phyloP scores from a whole-genome alignment of 2,329 filamentous ascomycete genomes.

The Fusarium tjaetaba region DNA sequence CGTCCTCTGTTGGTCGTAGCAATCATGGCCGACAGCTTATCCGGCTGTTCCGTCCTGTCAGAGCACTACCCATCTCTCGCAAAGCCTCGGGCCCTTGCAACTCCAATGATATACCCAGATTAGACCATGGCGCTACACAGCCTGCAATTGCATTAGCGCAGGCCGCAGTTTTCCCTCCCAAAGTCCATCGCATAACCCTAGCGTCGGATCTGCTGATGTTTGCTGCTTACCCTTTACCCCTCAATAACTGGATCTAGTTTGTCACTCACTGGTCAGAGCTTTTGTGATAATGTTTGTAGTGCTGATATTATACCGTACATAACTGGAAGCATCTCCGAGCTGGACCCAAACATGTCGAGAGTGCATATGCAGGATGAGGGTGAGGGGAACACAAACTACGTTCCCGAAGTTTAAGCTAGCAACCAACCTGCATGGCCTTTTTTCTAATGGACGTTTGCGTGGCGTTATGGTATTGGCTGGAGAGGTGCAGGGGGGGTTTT shows the following conservation, averaged over 20 bases:
- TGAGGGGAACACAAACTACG: too few species aligned
- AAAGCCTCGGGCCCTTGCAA: background rate
- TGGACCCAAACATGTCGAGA: background rate
- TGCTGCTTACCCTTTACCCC: background rate
- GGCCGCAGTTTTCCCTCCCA: background rate
- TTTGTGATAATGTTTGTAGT: background rate
- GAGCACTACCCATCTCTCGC: background rate
- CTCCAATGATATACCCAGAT: background rate
- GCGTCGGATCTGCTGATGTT: background rate
- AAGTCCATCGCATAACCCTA: background rate
- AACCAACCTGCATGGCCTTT: background rate
- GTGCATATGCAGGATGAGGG: background rate
- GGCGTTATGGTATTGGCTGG: background rate
- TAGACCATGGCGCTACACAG: background rate
- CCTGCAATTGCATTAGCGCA: background rate
- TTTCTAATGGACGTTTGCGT: background rate
- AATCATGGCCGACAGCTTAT: background rate
- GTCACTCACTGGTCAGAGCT: background rate
- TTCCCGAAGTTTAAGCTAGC: background rate
- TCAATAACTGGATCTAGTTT: background rate
- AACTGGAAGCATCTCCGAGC: background rate
- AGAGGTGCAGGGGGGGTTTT: background rate
- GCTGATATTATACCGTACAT: background rate
- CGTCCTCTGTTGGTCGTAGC: background rate
- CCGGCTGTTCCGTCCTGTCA: background rate